A percentile compares a stretch with the other conserved stretches of the same genome.
Conservation (phyloP, 352 stramenopile species). For the Pseudoperonospora humuli region DNA sequence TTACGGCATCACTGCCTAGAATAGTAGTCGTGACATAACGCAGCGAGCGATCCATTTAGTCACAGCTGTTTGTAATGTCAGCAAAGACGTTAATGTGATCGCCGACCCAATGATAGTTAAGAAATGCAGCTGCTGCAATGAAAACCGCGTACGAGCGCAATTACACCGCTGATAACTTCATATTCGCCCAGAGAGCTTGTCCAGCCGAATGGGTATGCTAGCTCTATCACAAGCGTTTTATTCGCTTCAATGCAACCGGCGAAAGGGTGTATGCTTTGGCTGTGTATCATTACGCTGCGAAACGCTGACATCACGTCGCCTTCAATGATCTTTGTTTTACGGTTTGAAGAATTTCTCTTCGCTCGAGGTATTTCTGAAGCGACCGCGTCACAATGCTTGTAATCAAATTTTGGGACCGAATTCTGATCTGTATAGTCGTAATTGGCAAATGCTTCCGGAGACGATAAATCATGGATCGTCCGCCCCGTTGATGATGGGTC, state of each 20-base stretch:
- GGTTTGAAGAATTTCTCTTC: not conserved
- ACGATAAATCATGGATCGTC: constrained; percentile 13
- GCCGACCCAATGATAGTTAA: constrained; percentile 1
- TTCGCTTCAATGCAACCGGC: constrained; percentile 9
- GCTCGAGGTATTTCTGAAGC: constrained; percentile 1
- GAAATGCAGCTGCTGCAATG: not conserved
- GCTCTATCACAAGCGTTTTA: constrained; percentile 13
- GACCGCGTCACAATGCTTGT: constrained; percentile 11
- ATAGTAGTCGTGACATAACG: not conserved
- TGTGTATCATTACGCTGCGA: constrained; percentile 11
- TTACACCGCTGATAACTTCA: not conserved
- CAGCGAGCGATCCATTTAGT: not conserved
- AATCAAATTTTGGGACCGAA: constrained; percentile 10
- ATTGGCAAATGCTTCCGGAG: constrained; percentile 3
- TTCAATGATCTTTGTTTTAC: not conserved
- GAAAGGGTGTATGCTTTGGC: constrained; percentile 9
- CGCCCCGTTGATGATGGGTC: not conserved
- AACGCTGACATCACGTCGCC: constrained; percentile 9
- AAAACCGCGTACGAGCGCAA: not conserved
- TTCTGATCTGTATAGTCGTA: constrained; percentile 15
- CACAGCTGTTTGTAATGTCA: not conserved
- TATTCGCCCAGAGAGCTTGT: not conserved
- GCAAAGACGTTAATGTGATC: not conserved
- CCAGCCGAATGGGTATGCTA: constrained; percentile 7
- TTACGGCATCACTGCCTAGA: not conserved